These are phyloP conservation scores for Mycena belliarum DNA, from an alignment of 768 basidiomycete species.

Conservation along the genomic window DNA sequence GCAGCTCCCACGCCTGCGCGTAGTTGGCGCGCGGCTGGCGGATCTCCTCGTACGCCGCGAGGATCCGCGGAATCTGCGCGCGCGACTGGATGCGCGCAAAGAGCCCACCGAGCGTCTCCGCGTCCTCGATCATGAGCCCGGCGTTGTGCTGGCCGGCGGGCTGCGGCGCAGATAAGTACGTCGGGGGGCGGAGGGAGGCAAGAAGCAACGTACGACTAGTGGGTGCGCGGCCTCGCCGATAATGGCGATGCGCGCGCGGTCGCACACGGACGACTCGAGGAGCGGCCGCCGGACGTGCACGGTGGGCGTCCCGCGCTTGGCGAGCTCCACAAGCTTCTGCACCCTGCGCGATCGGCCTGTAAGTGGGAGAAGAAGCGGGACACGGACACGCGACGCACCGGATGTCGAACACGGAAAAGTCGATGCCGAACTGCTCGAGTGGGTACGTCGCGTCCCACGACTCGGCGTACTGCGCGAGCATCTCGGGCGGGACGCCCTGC, in stretches of 20 bases:
- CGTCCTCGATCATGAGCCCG: slow-evolving; percentile 61
- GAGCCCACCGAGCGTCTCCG: slow-evolving; percentile 58
- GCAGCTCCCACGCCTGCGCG: slow-evolving; percentile 46
- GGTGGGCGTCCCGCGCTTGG: slow-evolving; percentile 30
- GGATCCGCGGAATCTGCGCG: slow-evolving; percentile 50
- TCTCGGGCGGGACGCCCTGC: slow-evolving; percentile 15
- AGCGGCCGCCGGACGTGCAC: slow-evolving; percentile 30
- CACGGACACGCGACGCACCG: slow-evolving; percentile 26
- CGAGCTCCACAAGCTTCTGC: slow-evolving; percentile 35
- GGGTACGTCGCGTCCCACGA: slow-evolving; percentile 34
- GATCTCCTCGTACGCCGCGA: slow-evolving; percentile 60
- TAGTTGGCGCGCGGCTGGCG: slow-evolving; percentile 51
- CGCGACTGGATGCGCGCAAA: slow-evolving; percentile 51
- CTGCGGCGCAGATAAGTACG: slow-evolving; percentile 29
- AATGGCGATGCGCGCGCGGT: slow-evolving; percentile 46
- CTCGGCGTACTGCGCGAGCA: slow-evolving; percentile 26
- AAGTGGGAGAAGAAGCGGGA: not conserved
- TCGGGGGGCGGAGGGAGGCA: no score
- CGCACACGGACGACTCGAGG: slow-evolving; percentile 52
- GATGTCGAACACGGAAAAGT: slow-evolving; percentile 36
- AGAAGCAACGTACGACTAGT: slow-evolving; percentile 38
- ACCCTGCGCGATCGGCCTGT: slow-evolving; percentile 28
- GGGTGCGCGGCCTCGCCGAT: slow-evolving; percentile 68
- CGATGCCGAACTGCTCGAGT: slow-evolving; percentile 36
- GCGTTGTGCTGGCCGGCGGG: slow-evolving; percentile 55